phyloP scores from a whole-genome alignment of 192 early-diverging fungal genomes.

The Podila horticola region DNA sequence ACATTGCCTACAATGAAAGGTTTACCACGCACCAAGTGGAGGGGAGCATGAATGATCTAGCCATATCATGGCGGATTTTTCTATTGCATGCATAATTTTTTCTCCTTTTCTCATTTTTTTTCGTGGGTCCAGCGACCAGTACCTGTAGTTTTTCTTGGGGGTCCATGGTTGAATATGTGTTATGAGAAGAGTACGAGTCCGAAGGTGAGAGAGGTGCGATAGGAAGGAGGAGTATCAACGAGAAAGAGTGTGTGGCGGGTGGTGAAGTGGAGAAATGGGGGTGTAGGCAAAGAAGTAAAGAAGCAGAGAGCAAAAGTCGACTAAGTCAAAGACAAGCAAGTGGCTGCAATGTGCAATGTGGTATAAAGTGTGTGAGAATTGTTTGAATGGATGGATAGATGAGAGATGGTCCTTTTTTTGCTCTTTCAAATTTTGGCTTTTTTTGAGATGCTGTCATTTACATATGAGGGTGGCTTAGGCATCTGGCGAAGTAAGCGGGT shows the following conservation, averaged over 20 bases:
- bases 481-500: too few relatives aligned
- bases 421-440: too few relatives aligned
- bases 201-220: neutral
- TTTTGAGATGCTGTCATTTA: too few relatives aligned
- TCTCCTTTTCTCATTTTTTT: neutral
- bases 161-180: constrained; percentile 15
- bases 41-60: neutral
- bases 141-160: constrained; percentile 50
- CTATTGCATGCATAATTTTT: neutral
- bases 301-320: neutral
- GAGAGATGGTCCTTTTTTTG: too few relatives aligned
- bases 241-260: neutral
- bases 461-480: too few relatives aligned
- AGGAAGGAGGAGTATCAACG: neutral
- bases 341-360: neutral
- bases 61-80: neutral
- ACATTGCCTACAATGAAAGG: constrained; percentile 34
- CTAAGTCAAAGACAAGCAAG: neutral
- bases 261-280: neutral
- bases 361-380: neutral
- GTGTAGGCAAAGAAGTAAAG: neutral
- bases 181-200: too few relatives aligned
- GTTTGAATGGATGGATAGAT: too few relatives aligned
- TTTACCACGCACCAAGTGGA: neutral
- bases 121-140: neutral